Conservation (phyloP, 2,329 filamentous ascomycete species). For the Paecilomyces formosus region DNA sequence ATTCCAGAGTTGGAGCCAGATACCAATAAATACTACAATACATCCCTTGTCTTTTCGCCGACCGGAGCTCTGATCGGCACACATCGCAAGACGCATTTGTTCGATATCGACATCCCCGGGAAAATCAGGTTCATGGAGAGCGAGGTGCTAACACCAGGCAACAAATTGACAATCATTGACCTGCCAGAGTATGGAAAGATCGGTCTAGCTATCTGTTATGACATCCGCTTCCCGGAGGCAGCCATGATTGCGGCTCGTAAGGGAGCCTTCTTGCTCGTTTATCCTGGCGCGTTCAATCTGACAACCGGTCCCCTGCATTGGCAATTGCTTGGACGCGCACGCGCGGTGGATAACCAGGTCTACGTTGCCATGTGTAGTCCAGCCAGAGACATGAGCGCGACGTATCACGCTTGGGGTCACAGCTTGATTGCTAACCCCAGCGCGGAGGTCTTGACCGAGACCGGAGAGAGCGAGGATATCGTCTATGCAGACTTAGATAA, state of each 20-base stretch:
- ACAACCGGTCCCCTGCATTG: slow-evolving; percentile 92
- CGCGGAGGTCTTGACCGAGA: slow-evolving; percentile 70
- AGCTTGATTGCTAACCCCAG: slow-evolving; percentile 83
- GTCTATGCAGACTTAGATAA: slow-evolving; percentile 65
- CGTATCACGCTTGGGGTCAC: slow-evolving; percentile 89
- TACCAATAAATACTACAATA: slow-evolving; percentile 80
- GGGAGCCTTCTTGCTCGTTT: slow-evolving; percentile 80
- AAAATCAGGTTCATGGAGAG: slow-evolving; percentile 88
- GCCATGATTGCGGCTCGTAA: slow-evolving; percentile 80
- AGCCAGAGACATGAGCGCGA: slow-evolving; percentile 66
- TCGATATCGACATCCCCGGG: slow-evolving; percentile 95
- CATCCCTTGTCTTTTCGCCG: slow-evolving; percentile 73
- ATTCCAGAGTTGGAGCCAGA: slow-evolving; percentile 72
- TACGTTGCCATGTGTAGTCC: slow-evolving; percentile 92
- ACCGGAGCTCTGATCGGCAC: slow-evolving; percentile 72
- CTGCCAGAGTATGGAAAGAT: slow-evolving; percentile 83
- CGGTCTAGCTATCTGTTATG: slow-evolving; percentile 91
- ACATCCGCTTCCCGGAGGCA: slow-evolving; percentile 91
- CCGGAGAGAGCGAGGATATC: slow-evolving; percentile 69
- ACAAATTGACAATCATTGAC: slow-evolving; percentile 77
- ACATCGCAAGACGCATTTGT: slow-evolving; percentile 91
- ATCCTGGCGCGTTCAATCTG: slow-evolving; percentile 94
- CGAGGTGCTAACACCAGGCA: slow-evolving; percentile 78
- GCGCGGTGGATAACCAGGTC: slow-evolving; percentile 88
- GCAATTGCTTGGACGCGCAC: slow-evolving; percentile 70